phyloP scores from a whole-genome alignment of 2,329 filamentous ascomycete genomes.

The Nakataea oryzae region DNA sequence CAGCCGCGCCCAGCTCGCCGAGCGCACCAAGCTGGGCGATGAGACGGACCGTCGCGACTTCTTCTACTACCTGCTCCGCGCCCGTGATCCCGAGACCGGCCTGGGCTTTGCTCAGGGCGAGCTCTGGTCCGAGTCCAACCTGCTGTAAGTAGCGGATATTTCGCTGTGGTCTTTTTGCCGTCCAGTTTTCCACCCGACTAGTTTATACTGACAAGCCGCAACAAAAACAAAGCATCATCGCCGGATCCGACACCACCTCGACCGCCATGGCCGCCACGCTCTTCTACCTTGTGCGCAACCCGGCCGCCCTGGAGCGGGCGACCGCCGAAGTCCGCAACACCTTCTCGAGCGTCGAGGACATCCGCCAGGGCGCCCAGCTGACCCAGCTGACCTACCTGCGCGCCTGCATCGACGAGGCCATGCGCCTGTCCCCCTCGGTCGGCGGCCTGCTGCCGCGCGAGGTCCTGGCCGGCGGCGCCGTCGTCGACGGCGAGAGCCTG shows the following conservation, averaged over 20 bases:
- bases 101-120: slow-evolving; percentile 54
- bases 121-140: slow-evolving; percentile 61
- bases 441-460: slow-evolving; percentile 50
- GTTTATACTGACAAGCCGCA: neutral
- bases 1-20: slow-evolving; percentile 54
- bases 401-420: slow-evolving; percentile 55
- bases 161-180: neutral
- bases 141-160: slow-evolving; percentile 35
- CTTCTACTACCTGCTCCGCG: slow-evolving; percentile 65
- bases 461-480: slow-evolving; percentile 42
- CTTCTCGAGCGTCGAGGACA: slow-evolving; percentile 43
- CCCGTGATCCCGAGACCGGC: slow-evolving; percentile 61
- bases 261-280: slow-evolving; percentile 54
- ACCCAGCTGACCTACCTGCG: slow-evolving; percentile 41
- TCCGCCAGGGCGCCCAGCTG: slow-evolving; percentile 39
- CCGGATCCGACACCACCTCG: slow-evolving; percentile 62
- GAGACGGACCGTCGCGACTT: slow-evolving; percentile 62
- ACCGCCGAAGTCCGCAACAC: slow-evolving; percentile 39
- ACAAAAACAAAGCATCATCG: slow-evolving; percentile 43
- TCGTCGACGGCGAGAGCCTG: slow-evolving; percentile 41
- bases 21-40: slow-evolving; percentile 53
- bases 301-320: slow-evolving; percentile 32
- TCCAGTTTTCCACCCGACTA: neutral
- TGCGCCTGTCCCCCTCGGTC: slow-evolving; percentile 52
- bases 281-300: slow-evolving; percentile 50